Base-by-base conservation (phyloP, 2,329 filamentous ascomycete species). In the Aspergillus tubingensis region DNA sequence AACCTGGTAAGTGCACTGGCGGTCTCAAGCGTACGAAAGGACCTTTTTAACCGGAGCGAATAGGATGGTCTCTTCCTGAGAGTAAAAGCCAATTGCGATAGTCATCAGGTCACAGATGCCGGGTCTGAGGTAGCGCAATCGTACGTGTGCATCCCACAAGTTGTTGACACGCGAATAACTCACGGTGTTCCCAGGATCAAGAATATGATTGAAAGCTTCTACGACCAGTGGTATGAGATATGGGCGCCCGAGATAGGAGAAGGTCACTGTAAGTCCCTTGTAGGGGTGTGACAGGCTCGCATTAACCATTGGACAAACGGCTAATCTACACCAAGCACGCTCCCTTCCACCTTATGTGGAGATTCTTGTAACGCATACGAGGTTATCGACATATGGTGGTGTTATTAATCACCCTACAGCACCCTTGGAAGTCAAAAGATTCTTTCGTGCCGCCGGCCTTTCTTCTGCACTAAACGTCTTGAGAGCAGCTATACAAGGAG, bases 361-460 rank as follows among this genome's bases (percentile, higher is more conserved):
- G 60, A 91, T 91, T 55, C 80, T 91, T 3, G 86, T 90, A 41
- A 89, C 85, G 0, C 89, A 91, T 65, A 91, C 89, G 1, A 84
- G 88, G 25, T 79, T 91, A 1, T 91, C 89, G n/a, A 89, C 88
- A 13, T 91, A 91, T 71, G 86, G 86, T 57, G 87, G 86, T 61
- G 88, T 91, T 10, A 89, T 91, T 69, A 91, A 91, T 65, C 88
- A 91, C 62, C 87, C 87, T 1, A 90, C 87, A 0, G 88, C 88
- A 0, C 87, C 88, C 0, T 77, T 86, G 1, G 86, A 89, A 70
- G 88, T 91, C 0, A 88, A 89, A 23, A 85, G 88, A 32, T 90
- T 89, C 72, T 91, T 91, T 74, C 86, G 88, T 43, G 86, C 88
- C 0, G 89, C 88, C 0, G 87, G 88, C 1, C 81, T 91, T 0